These are phyloP conservation scores for Plectosphaerella plurivora DNA, from an alignment of 2,329 filamentous ascomycete species.

Conservation along the genomic window DNA sequence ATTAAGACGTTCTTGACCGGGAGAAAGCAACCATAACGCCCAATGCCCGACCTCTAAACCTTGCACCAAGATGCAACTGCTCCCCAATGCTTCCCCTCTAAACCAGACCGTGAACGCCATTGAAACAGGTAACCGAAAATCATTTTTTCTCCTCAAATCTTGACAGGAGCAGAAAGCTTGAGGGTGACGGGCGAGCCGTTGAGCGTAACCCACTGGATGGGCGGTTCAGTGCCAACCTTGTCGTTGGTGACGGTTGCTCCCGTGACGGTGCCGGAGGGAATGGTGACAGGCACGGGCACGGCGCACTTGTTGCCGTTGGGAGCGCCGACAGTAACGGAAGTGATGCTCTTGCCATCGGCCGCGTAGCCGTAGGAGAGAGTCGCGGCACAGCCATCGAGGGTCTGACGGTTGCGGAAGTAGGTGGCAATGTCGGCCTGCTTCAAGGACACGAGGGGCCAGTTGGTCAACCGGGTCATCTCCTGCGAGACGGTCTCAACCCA, in stretches of 20 bases:
- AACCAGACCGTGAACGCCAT: too few species aligned
- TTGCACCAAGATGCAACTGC: too few species aligned
- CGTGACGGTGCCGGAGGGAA: constrained; percentile 41
- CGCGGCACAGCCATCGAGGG: constrained; percentile 47
- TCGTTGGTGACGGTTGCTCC: constrained; percentile 39
- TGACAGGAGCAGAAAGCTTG: constrained; percentile 12
- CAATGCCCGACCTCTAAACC: too few species aligned
- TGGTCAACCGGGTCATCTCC: constrained; percentile 47
- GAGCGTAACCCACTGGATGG: constrained; percentile 44
- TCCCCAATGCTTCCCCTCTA: too few species aligned
- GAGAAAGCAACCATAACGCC: too few species aligned
- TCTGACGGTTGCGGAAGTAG: constrained; percentile 46
- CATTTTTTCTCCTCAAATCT: too few species aligned
- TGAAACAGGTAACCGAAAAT: too few species aligned
- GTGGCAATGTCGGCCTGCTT: constrained; percentile 42
- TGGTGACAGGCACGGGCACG: constrained; percentile 50
- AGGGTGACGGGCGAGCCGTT: constrained; percentile 39
- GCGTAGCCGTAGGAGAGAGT: constrained; percentile 39
- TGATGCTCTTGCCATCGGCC: constrained; percentile 36
- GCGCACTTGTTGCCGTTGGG: constrained; percentile 43
- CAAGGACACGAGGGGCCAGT: constrained; percentile 18
- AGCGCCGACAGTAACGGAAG: constrained; percentile 43
- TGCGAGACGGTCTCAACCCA: constrained; percentile 51
- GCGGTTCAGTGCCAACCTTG: constrained; percentile 48
- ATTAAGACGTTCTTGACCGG: too few species aligned